A percentile compares a stretch with the other conserved stretches of the same genome.
These are phyloP conservation scores for Globisporangium okanoganense DNA, from an alignment of 352 stramenopile species.

Conservation along the genomic window DNA sequence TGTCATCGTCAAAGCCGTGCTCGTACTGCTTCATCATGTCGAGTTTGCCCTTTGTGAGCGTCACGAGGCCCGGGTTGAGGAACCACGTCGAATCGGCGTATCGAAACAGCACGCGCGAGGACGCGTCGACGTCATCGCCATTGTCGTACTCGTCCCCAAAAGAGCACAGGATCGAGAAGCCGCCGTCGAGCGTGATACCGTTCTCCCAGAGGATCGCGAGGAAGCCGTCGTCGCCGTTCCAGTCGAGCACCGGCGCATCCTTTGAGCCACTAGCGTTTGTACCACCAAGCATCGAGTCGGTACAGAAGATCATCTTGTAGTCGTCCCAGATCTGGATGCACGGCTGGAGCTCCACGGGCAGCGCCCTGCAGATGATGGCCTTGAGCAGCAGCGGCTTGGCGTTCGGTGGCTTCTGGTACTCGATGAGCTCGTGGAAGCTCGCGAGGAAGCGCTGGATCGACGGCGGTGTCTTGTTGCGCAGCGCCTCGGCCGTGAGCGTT, in stretches of 20 bases:
- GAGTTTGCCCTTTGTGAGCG: slow-evolving; percentile 64
- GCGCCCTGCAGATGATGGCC: slow-evolving; percentile 63
- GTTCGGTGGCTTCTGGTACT: slow-evolving; percentile 49
- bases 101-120: slow-evolving; percentile 68
- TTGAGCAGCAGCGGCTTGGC: slow-evolving; percentile 71
- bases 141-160: slow-evolving; percentile 78
- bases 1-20: slow-evolving; percentile 74
- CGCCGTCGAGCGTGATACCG: slow-evolving; percentile 68
- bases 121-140: slow-evolving; percentile 48
- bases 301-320: slow-evolving; percentile 67
- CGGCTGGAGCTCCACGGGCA: slow-evolving; percentile 70
- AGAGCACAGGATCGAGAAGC: slow-evolving; percentile 81
- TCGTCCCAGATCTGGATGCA: slow-evolving; percentile 86
- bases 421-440: slow-evolving; percentile 60
- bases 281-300: slow-evolving; percentile 25
- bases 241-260: slow-evolving; percentile 59
- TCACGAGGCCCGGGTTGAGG: slow-evolving; percentile 57
- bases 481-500: slow-evolving; percentile 50
- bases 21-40: slow-evolving; percentile 88
- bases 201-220: slow-evolving; percentile 79
- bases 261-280: slow-evolving; percentile 2
- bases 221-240: slow-evolving; percentile 77
- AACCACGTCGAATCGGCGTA: slow-evolving; percentile 84
- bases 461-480: slow-evolving; percentile 65
- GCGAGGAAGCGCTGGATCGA: slow-evolving; percentile 73